Percentiles rank a stretch among this genome's conserved stretches.
Conservation (phyloP, 2,329 filamentous ascomycete genomes). For the Chaetothyriales sp. region DNA sequence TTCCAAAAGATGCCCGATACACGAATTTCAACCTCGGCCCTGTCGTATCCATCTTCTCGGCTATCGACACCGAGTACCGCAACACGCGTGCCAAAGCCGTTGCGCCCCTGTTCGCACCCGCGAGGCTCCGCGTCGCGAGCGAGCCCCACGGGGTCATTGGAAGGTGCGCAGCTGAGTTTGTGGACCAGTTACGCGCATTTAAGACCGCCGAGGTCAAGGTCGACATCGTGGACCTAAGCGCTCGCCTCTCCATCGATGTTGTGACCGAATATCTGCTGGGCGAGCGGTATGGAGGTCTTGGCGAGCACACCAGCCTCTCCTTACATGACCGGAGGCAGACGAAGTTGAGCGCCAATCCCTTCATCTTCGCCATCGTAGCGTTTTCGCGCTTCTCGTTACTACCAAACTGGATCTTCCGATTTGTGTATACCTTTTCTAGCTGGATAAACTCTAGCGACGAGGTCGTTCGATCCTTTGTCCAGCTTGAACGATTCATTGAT, state of each 20-base stretch:
- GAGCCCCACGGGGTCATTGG: constrained; percentile 28
- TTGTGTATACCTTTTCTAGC: constrained; percentile 13
- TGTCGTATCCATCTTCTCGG: constrained; percentile 38
- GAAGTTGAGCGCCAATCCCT: constrained; percentile 31
- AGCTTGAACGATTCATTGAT: constrained; percentile 15
- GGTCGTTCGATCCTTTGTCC: constrained; percentile 9
- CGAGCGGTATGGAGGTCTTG: constrained; percentile 36
- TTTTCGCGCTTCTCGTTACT: constrained; percentile 43
- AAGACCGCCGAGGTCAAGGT: constrained; percentile 21
- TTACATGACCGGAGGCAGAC: background rate
- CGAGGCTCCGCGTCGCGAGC: constrained; percentile 24
- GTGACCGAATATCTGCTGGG: constrained; percentile 42
- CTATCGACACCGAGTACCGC: constrained; percentile 26
- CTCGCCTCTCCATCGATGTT: constrained; percentile 40
- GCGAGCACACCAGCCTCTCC: constrained; percentile 19
- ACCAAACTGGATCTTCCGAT: constrained; percentile 25
- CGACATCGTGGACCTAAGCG: constrained; percentile 37
- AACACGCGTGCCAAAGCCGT: constrained; percentile 38
- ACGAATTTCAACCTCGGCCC: constrained; percentile 45
- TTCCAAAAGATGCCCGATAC: constrained; percentile 40
- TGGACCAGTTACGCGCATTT: constrained; percentile 29
- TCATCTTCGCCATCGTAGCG: constrained; percentile 43
- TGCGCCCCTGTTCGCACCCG: constrained; percentile 36
- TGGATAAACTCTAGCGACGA: constrained; percentile 13
- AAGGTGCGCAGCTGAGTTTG: constrained; percentile 30